phyloP scores from a whole-genome alignment of 306 rosid species.

The Pachyrhizus erosus region DNA sequence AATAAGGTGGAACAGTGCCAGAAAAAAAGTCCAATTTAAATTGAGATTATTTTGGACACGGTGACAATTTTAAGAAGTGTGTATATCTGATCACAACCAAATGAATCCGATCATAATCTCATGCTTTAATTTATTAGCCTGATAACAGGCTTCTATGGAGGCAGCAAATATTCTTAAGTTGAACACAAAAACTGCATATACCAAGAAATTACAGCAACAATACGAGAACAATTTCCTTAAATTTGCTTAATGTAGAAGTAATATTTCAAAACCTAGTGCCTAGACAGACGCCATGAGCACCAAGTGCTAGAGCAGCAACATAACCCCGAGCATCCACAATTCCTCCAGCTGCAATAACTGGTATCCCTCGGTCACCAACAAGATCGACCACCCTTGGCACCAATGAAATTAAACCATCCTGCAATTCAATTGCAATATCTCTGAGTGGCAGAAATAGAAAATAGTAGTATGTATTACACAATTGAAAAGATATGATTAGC shows the following conservation, averaged over 20 bases:
- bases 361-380: slow-evolving; percentile 67
- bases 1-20: not conserved
- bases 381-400: slow-evolving; percentile 85
- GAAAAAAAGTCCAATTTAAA: not conserved
- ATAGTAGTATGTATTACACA: not conserved
- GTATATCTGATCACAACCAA: not conserved
- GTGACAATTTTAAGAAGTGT: not conserved
- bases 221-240: not conserved
- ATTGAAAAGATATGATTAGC: not conserved
- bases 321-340: slow-evolving; percentile 82
- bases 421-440: slow-evolving; percentile 29
- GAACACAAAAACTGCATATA: not conserved
- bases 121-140: not conserved
- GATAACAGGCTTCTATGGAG: not conserved
- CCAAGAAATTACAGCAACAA: not conserved
- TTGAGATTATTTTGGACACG: slow-evolving; percentile 3
- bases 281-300: slow-evolving; percentile 76
- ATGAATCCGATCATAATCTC: not conserved
- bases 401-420: slow-evolving; percentile 76
- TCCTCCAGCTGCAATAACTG: slow-evolving; percentile 86
- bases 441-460: not conserved
- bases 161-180: not conserved
- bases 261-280: slow-evolving; percentile 72
- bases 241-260: slow-evolving; percentile 5
- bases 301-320: slow-evolving; percentile 93